These are phyloP conservation scores for Penicillium salamii DNA, from an alignment of 495 filamentous ascomycete species.

Conservation along the genomic window DNA sequence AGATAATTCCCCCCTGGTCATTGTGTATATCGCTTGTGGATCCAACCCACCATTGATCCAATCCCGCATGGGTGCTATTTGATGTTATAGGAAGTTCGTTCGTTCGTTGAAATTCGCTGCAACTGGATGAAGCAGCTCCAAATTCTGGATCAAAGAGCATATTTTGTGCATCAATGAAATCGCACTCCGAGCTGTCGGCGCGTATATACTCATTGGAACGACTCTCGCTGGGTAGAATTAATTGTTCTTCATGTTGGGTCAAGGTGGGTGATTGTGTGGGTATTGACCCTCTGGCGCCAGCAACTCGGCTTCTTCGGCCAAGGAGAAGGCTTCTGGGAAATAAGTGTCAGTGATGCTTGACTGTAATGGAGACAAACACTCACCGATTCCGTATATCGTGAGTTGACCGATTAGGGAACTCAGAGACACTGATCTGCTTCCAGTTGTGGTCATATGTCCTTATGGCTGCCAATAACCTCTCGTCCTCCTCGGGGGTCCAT, in stretches of 20 bases:
- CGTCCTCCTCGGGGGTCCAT: slow-evolving; percentile 20
- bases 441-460: slow-evolving; percentile 9
- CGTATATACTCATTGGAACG: background rate
- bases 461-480: slow-evolving; percentile 8
- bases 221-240: background rate
- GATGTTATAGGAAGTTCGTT: background rate
- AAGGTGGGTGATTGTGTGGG: background rate
- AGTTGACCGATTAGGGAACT: slow-evolving; percentile 15
- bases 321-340: background rate
- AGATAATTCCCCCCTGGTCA: background rate
- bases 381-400: slow-evolving; percentile 23
- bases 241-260: background rate
- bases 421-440: slow-evolving; percentile 14
- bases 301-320: background rate
- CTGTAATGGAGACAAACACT: background rate
- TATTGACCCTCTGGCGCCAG: background rate
- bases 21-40: background rate
- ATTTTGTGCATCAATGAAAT: background rate
- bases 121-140: background rate
- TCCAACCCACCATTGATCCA: background rate
- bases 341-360: no score
- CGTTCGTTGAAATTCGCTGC: background rate
- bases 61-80: background rate
- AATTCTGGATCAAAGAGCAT: background rate
- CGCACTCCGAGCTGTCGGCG: background rate